A percentile compares a stretch with the other conserved stretches of the same genome.
phyloP scores from a whole-genome alignment of 192 early-diverging fungal genomes.

The Lunasporangiospora selenospora region DNA sequence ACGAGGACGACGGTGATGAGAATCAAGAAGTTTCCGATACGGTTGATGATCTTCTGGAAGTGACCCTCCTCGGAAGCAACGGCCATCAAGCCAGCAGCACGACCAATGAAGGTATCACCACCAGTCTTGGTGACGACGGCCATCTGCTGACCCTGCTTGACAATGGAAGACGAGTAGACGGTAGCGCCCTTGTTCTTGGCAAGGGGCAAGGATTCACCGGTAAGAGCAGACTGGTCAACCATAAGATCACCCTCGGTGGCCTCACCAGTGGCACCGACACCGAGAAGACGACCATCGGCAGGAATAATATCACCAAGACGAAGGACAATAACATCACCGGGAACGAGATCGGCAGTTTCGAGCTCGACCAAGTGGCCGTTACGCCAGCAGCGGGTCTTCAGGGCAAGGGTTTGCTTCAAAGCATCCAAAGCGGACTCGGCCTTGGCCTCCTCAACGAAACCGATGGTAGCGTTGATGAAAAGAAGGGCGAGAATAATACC shows the following conservation, averaged over 20 bases:
- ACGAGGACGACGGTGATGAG: constrained; percentile 80
- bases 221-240: constrained; percentile 93
- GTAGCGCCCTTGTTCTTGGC: constrained; percentile 79
- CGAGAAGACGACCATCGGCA: constrained; percentile 84
- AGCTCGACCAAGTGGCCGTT: constrained; percentile 77
- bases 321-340: constrained; percentile 90
- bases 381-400: constrained; percentile 83
- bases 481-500: constrained; percentile 81
- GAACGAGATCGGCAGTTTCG: constrained; percentile 79
- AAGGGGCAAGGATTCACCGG: constrained; percentile 93
- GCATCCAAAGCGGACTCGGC: constrained; percentile 93
- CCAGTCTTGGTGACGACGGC: constrained; percentile 93
- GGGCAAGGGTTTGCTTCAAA: constrained; percentile 90
- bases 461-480: constrained; percentile 89
- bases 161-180: constrained; percentile 91
- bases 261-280: constrained; percentile 78
- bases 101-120: constrained; percentile 90
- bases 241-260: constrained; percentile 78
- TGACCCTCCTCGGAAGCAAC: constrained; percentile 92
- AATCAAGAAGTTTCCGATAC: constrained; percentile 93
- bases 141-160: constrained; percentile 94
- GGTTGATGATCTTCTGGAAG: constrained; percentile 95
- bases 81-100: constrained; percentile 90
- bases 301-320: constrained; percentile 95
- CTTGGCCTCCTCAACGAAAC: constrained; percentile 91